phyloP scores from a whole-genome alignment of 495 filamentous ascomycete genomes.

The Penicillium angulare region DNA sequence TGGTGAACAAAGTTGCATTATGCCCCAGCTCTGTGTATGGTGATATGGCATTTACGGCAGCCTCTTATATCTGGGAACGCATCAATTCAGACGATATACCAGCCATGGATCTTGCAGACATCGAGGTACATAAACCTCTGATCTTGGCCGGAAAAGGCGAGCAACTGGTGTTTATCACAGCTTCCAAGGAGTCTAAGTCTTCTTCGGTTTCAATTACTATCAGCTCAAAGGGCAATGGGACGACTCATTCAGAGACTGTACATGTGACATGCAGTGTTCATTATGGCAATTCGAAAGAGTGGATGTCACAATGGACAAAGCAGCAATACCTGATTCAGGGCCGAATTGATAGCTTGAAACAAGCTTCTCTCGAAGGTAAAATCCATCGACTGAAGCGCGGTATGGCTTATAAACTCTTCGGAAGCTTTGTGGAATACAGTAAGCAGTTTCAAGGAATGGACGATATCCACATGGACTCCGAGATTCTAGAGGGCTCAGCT shows the following conservation, averaged over 20 bases:
- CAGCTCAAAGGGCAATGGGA: no score
- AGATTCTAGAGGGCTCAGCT: conserved; percentile 38
- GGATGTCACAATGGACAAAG: conserved; percentile 21
- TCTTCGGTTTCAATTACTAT: not conserved
- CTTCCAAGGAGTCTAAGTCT: not conserved
- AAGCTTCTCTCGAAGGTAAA: conserved; percentile 9
- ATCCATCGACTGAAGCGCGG: conserved; percentile 16
- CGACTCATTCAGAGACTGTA: no score
- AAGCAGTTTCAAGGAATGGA: conserved; percentile 40
- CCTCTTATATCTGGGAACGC: conserved; percentile 20
- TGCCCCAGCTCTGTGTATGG: conserved; percentile 8
- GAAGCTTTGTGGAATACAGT: conserved; percentile 35
- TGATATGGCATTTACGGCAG: conserved; percentile 32
- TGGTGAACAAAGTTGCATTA: conserved; percentile 29
- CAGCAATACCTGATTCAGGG: conserved; percentile 26
- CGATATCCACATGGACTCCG: conserved; percentile 12
- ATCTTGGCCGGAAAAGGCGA: conserved; percentile 6
- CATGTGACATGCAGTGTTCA: not conserved
- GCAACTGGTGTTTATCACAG: conserved; percentile 16
- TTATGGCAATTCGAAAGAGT: not conserved
- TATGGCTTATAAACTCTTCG: conserved; percentile 36
- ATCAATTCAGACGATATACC: not conserved
- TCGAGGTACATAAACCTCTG: conserved; percentile 38
- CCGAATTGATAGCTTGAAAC: conserved; percentile 28
- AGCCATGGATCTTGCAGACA: conserved; percentile 23